Percentiles rank a stretch among this genome's conserved stretches.
Conservation (phyloP, 805 yeast genomes). For the Helenozyma rhizophorensis region DNA sequence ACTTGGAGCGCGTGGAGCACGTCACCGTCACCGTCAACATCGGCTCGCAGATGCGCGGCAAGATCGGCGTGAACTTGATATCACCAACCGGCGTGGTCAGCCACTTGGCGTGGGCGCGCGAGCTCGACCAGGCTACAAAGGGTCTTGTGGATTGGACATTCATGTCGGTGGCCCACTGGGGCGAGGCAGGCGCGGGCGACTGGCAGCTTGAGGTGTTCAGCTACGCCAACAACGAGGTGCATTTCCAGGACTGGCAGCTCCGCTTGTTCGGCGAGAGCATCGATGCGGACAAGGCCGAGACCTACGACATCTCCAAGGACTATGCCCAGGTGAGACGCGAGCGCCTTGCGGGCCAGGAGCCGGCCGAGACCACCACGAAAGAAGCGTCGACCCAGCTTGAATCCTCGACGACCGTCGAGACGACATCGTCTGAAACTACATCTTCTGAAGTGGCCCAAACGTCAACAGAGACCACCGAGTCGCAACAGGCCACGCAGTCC, state of each 20-base stretch:
- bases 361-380: constrained; percentile 2
- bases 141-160: constrained; percentile 87
- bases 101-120: constrained; percentile 65
- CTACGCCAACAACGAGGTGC: constrained; percentile 26
- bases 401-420: neutral
- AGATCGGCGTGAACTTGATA: constrained; percentile 54
- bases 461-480: neutral
- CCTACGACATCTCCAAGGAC: constrained; percentile 48
- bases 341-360: constrained; percentile 16
- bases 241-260: constrained; percentile 67
- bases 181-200: constrained; percentile 71
- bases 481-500: neutral
- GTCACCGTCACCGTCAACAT: constrained; percentile 77
- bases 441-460: neutral
- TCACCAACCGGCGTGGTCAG: constrained; percentile 79
- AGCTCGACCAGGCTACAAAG: constrained; percentile 46
- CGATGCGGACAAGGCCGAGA: constrained; percentile 59
- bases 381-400: constrained; percentile 1
- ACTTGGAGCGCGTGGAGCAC: constrained; percentile 77
- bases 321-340: constrained; percentile 37
- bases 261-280: constrained; percentile 76
- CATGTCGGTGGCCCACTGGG: constrained; percentile 99
- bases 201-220: constrained; percentile 72
- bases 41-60: constrained; percentile 63
- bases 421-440: neutral